Base-by-base conservation (phyloP, 2,329 filamentous ascomycete genomes). In the Aureobasidium vineae region DNA sequence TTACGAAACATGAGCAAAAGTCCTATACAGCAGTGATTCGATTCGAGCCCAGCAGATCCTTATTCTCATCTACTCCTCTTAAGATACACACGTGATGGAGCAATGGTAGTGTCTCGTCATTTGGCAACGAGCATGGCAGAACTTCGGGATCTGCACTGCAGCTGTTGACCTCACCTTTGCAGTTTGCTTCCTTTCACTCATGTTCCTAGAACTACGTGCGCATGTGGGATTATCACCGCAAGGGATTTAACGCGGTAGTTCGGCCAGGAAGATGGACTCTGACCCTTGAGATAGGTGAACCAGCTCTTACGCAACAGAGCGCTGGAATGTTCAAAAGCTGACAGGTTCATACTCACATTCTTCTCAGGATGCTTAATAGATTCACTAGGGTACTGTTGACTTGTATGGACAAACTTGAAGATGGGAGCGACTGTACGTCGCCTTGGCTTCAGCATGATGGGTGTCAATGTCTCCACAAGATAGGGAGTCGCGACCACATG, bases 121-220 rank as follows among this genome's bases (percentile, higher is more conserved):
- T 31, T 31, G 13, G 16, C 16, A 7, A n/a, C 41, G 3, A 8
- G 26, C 19, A 54, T 41, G 53, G 53, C 36, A 41, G 13, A 56
- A 56, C 53, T 10, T 56, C 53, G 53, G 53, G 53, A 41, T 54
- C 33, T 15, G 13, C 36, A 41, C 16, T 54, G 36, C 33, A 56
- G 53, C 53, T 56, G 11, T 41, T 41, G 8, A 41, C 33, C 31
- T 56, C 33, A 56, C 11, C 36, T 56, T 2, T 16, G n/a, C n/a
- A 7, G 23, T 56, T 28, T 28, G 53, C 53, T 56, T 56, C 19
- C 23, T n/a, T 16, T 16, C 8, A 10, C 7, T 38, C 19, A 7
- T 23, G n/a, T 10, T 54, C 10, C 8, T 23, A 36, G 31, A 8
- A n/a, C 26, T 8, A 5, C 16, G n/a, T 52, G 26, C 15, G 3